Conservation (phyloP, 805 yeast species). For the Saturnispora dispora region DNA sequence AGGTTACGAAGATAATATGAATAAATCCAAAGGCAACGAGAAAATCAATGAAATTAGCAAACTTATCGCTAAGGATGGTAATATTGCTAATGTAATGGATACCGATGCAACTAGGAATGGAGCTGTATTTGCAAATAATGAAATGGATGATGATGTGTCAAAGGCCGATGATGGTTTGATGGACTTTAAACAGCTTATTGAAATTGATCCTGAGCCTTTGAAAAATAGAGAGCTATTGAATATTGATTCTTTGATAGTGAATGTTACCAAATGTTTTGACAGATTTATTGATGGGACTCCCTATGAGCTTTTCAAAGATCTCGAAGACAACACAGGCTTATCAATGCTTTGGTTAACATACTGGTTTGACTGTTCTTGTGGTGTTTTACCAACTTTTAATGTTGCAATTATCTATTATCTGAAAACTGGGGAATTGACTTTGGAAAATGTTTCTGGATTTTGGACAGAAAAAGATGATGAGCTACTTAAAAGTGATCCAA, state of each 20-base stretch:
- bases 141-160: slow-evolving; percentile 6
- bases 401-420: slow-evolving; percentile 25
- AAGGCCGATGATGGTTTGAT: slow-evolving; percentile 14
- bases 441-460: slow-evolving; percentile 23
- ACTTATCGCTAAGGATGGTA: not conserved
- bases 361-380: slow-evolving; percentile 30
- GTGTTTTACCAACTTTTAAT: slow-evolving; percentile 24
- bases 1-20: slow-evolving; percentile 2
- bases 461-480: slow-evolving; percentile 28
- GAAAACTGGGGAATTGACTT: slow-evolving; percentile 21
- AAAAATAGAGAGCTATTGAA: slow-evolving; percentile 19
- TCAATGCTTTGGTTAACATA: slow-evolving; percentile 26
- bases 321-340: slow-evolving; percentile 24
- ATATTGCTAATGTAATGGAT: not conserved
- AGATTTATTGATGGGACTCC: slow-evolving; percentile 23
- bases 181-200: slow-evolving; percentile 14
- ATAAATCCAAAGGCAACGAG: not conserved
- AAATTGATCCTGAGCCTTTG: slow-evolving; percentile 26
- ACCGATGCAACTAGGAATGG: slow-evolving; percentile 3
- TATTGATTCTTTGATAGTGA: slow-evolving; percentile 16
- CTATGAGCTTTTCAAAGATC: slow-evolving; percentile 22
- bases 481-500: slow-evolving; percentile 20
- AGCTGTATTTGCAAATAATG: not conserved
- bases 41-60: not conserved
- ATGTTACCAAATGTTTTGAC: slow-evolving; percentile 20